A percentile compares a stretch with the other conserved stretches of the same genome.
Conservation (phyloP, 768 basidiomycete species). For the Lyophyllum shimeji region DNA sequence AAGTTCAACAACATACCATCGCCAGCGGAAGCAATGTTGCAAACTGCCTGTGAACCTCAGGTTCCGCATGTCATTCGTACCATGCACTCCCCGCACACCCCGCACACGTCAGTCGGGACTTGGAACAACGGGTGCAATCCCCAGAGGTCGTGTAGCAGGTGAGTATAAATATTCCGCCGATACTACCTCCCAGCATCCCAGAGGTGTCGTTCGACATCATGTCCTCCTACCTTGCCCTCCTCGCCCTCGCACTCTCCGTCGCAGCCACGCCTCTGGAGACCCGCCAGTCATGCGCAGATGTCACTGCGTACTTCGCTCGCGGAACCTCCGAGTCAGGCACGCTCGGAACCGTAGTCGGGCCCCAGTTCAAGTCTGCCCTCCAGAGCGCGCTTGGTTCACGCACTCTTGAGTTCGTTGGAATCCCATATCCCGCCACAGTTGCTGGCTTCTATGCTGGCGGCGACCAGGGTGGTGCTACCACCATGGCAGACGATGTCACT, state of each 20-base stretch:
- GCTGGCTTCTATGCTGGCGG: constrained; percentile 38
- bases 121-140: too few species aligned
- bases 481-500: constrained; percentile 33
- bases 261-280: constrained; percentile 15
- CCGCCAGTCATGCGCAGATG: constrained; percentile 23
- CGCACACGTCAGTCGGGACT: too few species aligned
- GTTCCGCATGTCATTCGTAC: too few species aligned
- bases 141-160: too few species aligned
- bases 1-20: too few species aligned
- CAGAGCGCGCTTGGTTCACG: constrained; percentile 24
- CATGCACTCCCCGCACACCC: too few species aligned
- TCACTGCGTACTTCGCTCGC: constrained; percentile 36
- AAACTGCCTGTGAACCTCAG: too few species aligned
- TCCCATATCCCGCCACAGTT: constrained; percentile 34
- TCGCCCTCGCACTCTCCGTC: constrained; percentile 19
- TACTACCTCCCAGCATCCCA: too few species aligned
- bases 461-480: constrained; percentile 30
- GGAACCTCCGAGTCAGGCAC: constrained; percentile 33
- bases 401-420: constrained; percentile 33
- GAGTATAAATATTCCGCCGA: too few species aligned
- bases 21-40: too few species aligned
- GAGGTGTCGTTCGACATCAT: constrained; percentile 15
- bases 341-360: constrained; percentile 36
- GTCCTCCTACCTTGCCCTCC: constrained; percentile 14
- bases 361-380: constrained; percentile 32